Evolutionary conservation across 202 grass and related monocot species (phyloP), one percentile per base, ranked within the genome.

Genomic region (Schoenoplectus tabernaemontani): DNA sequence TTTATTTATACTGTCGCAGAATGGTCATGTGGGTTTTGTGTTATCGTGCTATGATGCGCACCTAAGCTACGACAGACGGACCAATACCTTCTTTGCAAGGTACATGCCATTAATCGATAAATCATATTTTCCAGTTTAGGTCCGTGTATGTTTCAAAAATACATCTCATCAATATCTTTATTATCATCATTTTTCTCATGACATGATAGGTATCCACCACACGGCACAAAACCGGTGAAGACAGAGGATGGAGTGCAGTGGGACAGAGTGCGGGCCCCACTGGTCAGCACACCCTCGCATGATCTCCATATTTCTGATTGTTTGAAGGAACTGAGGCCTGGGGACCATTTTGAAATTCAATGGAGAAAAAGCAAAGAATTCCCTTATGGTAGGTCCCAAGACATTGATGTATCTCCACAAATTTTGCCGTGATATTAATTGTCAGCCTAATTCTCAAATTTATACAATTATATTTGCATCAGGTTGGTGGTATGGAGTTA

Each of bases 401-500:
- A 33, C 39, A 41, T 69, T 13, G 26, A 53, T 54, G 43, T 72
- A 32, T 5, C 47, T 56, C 38, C 81, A 59, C 17, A 48, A 33
- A 56, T 76, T 65, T 63, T 15, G 28, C 46, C 5, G 3, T 62
- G 73, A 28, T 16, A 53, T 64, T 78, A 42, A 42, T 61, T 84
- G 33, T 62, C 13, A 3, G 71, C 8, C 44, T 84, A 59, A 74
- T 78, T 57, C 22, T 26, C 12, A 42, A 39, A 43, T 62, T 80
- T 80, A 33, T 30, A 13, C 39, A 32, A 77, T 84, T 77, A 30
- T 38, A 32, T 43, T 59, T 80, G 79, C 39, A 32, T 46, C 83
- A 97, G 94, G 94, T 59, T 97, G 94, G 94, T 97, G 94, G 94
- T 97, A 97, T 66, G 94, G 94, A 16, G 80, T 90, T 71, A 85